Evolutionary conservation across 768 basidiomycete species (phyloP).

Genomic region (Ramaria rubella): DNA sequence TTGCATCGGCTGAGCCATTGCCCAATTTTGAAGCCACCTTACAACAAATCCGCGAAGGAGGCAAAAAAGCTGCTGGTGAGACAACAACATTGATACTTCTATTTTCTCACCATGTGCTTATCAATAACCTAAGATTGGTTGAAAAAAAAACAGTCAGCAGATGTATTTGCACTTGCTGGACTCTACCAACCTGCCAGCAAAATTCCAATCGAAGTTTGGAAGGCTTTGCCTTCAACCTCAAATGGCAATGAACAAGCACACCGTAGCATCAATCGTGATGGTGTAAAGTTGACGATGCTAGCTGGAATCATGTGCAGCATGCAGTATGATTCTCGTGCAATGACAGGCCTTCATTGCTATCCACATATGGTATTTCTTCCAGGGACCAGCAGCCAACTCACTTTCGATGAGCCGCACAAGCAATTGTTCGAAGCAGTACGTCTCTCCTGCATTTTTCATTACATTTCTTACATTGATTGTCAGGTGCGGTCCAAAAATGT

Average conservation of each 20-base stretch:
- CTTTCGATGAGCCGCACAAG: background rate
- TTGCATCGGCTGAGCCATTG: constrained; percentile 19
- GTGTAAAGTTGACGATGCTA: constrained; percentile 20
- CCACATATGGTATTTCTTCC: background rate
- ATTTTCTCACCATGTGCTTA: background rate
- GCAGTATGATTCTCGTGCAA: constrained; percentile 2
- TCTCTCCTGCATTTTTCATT: background rate
- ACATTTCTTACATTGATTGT: background rate
- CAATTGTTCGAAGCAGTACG: background rate
- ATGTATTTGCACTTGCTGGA: constrained; percentile 20
- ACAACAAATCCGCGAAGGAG: constrained; percentile 16
- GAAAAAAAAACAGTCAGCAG: constrained; percentile 18
- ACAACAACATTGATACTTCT: background rate
- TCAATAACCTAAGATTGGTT: constrained; percentile 22
- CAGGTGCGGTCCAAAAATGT: background rate
- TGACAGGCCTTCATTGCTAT: background rate
- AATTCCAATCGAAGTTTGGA: constrained; percentile 26
- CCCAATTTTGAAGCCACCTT: constrained; percentile 15
- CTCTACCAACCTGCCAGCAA: constrained; percentile 23
- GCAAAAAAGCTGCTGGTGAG: constrained; percentile 20
- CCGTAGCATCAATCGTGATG: constrained; percentile 21
- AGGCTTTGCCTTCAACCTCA: constrained; percentile 19
- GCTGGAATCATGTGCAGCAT: constrained; percentile 21
- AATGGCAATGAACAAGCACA: constrained; percentile 25
- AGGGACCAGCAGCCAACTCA: background rate